These are phyloP conservation scores for Dioscorea cayenensis DNA, from an alignment of 116 monocot species.

Conservation along the genomic window DNA sequence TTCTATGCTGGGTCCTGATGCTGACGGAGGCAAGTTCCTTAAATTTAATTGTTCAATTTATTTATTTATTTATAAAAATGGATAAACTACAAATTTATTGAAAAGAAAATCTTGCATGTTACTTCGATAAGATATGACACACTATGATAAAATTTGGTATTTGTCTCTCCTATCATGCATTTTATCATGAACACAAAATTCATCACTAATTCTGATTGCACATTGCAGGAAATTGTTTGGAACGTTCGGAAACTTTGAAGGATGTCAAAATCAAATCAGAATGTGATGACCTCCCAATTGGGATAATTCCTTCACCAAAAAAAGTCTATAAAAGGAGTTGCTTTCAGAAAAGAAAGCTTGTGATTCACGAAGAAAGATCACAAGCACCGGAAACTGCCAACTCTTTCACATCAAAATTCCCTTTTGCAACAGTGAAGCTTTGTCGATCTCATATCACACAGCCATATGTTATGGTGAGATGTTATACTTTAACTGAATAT, in stretches of 20 bases:
- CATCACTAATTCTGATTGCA: not conserved
- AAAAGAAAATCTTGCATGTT: not conserved
- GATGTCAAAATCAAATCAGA: constrained; percentile 5
- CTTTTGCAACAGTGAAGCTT: constrained; percentile 20
- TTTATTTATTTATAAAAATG: too few relatives aligned
- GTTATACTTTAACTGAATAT: not conserved
- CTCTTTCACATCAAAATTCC: constrained; percentile 31
- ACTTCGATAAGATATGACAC: not conserved
- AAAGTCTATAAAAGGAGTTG: not conserved
- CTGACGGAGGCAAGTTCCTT: not conserved
- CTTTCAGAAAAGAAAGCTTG: constrained; percentile 5
- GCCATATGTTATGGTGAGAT: constrained; percentile 10
- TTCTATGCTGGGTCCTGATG: not conserved
- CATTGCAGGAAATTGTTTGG: not conserved
- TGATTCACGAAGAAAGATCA: constrained; percentile 23
- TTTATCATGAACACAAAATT: not conserved
- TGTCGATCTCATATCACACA: not conserved
- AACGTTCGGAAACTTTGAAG: not conserved
- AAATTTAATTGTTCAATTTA: too few relatives aligned
- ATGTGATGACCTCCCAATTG: not conserved
- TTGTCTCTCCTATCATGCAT: not conserved
- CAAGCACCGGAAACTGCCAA: constrained; percentile 23
- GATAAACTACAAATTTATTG: too few relatives aligned
- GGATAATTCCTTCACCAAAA: not conserved
- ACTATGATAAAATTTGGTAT: not conserved